Conservation (phyloP, 441 rosid species). For the Populus tomentosa region DNA sequence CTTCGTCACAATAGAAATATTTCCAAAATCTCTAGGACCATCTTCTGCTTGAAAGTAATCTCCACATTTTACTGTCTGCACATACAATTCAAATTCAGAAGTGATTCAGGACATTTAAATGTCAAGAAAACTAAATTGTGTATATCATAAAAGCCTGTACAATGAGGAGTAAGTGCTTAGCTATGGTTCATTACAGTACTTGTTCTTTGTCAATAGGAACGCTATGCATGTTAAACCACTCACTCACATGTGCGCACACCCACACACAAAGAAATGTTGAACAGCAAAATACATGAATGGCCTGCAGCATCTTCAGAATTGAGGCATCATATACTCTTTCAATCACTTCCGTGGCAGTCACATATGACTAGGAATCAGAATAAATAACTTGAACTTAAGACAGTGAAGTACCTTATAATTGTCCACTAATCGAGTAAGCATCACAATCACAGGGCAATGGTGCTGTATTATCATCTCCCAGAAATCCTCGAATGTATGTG, state of each 20-base stretch:
- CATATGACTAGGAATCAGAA: not conserved
- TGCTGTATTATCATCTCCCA: conserved; percentile 91
- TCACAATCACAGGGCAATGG: conserved; percentile 71
- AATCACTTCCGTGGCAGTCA: not conserved
- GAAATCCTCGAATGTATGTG: conserved; percentile 70
- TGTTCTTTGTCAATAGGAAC: not conserved
- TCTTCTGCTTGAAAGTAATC: conserved; percentile 79
- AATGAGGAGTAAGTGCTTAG: not conserved
- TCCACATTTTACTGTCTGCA: conserved; percentile 70
- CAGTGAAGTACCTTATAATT: conserved; percentile 46
- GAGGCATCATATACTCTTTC: not conserved
- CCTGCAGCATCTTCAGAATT: conserved; percentile 1
- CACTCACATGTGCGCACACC: not conserved
- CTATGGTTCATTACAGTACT: not conserved
- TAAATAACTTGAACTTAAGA: conserved; percentile 10
- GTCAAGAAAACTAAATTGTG: not conserved
- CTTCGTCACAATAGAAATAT: conserved; percentile 48
- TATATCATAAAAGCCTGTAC: not conserved
- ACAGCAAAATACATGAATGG: not conserved
- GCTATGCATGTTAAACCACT: not conserved
- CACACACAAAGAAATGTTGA: not conserved
- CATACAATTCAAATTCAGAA: conserved; percentile 16
- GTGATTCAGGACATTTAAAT: not conserved
- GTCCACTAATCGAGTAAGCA: conserved; percentile 89
- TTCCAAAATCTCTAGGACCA: conserved; percentile 79